Evolutionary conservation across 2,329 filamentous ascomycete genomes (phyloP).

Genomic region (Truncatella angustata): DNA sequence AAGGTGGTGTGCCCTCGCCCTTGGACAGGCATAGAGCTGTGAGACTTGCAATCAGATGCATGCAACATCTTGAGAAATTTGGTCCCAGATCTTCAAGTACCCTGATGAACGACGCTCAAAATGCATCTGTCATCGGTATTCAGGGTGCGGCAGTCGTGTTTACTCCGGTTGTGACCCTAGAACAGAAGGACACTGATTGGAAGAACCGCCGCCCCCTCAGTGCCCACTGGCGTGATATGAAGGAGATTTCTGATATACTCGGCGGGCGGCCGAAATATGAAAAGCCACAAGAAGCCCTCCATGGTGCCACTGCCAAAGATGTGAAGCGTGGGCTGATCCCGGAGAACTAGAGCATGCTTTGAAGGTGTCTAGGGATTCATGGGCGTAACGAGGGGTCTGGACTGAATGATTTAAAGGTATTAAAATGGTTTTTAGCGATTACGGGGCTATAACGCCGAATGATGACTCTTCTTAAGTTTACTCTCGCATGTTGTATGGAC

Average conservation of each 20-base stretch:
- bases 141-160: constrained; percentile 89
- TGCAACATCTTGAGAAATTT: constrained; percentile 84
- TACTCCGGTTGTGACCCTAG: constrained; percentile 74
- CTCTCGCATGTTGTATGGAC: no score
- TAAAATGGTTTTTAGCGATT: constrained; percentile 4
- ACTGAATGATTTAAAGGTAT: neutral
- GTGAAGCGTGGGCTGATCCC: constrained; percentile 51
- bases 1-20: constrained; percentile 86
- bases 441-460: neutral
- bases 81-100: constrained; percentile 57
- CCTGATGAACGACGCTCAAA: constrained; percentile 72
- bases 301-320: constrained; percentile 58
- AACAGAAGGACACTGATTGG: constrained; percentile 90
- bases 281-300: constrained; percentile 47
- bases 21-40: constrained; percentile 96
- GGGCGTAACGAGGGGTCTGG: neutral
- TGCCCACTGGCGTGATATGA: constrained; percentile 82
- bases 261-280: constrained; percentile 65
- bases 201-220: constrained; percentile 77
- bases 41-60: constrained; percentile 87
- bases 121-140: constrained; percentile 84
- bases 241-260: constrained; percentile 79
- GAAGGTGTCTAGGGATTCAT: neutral
- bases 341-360: neutral
- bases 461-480: neutral